Evolutionary conservation across 2,329 filamentous ascomycete species (phyloP).

Genomic region (Acrocalymma vagum): DNA sequence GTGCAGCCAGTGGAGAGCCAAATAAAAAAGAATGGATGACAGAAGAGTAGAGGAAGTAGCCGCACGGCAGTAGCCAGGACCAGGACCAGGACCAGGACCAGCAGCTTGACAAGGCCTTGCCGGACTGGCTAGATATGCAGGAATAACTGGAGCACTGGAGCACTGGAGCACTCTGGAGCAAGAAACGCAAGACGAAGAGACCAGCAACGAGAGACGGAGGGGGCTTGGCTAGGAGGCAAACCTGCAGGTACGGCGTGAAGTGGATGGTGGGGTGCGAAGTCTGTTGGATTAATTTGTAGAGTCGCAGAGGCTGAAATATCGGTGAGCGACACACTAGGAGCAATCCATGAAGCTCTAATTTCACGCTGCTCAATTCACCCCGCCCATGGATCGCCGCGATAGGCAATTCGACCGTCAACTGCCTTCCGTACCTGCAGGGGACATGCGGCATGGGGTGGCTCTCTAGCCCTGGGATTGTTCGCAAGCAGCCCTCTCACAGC

Average conservation of each 20-base stretch:
- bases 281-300: too few relatives aligned
- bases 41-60: too few relatives aligned
- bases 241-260: conserved; percentile 33
- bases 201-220: conserved; percentile 28
- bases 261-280: conserved; percentile 32
- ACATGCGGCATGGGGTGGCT: conserved; percentile 7
- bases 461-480: too few relatives aligned
- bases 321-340: conserved; percentile 35
- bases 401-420: conserved; percentile 35
- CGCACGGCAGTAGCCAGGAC: conserved; percentile 24
- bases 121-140: too few relatives aligned
- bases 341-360: conserved; percentile 32
- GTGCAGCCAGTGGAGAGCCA: conserved; percentile 33
- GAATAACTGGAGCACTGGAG: not conserved
- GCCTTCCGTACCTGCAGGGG: conserved; percentile 35
- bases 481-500: not conserved
- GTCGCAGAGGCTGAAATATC: conserved; percentile 38
- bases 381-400: conserved; percentile 32
- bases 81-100: conserved; percentile 5
- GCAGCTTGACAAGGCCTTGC: too few relatives aligned
- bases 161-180: too few relatives aligned
- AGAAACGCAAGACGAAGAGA: too few relatives aligned
- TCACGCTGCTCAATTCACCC: conserved; percentile 33
- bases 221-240: conserved; percentile 29
- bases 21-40: too few relatives aligned